These are phyloP conservation scores for Pichia sp. DNA, from an alignment of 1,139 yeast genomes.

Conservation along the genomic window DNA sequence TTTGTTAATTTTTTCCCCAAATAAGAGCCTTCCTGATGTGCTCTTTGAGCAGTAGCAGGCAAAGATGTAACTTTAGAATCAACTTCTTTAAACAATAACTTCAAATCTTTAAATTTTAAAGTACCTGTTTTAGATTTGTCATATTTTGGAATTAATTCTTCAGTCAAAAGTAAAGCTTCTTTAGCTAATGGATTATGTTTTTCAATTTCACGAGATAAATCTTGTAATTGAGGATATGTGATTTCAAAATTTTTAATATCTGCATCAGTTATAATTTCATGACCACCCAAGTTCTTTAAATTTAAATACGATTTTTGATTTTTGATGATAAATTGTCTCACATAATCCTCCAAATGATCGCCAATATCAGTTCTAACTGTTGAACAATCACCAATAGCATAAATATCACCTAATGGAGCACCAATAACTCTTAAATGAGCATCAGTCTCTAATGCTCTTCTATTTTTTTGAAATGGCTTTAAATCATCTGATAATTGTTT, in stretches of 20 bases:
- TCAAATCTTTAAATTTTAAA: constrained; percentile 43
- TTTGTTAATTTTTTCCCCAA: constrained; percentile 49
- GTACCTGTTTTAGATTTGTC: constrained; percentile 42
- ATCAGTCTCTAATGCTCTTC: constrained; percentile 60
- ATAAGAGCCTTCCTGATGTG: constrained; percentile 58
- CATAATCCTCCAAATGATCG: constrained; percentile 43
- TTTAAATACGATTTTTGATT: constrained; percentile 22
- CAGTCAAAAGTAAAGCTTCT: constrained; percentile 46
- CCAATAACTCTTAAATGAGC: constrained; percentile 58
- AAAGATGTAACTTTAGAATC: constrained; percentile 56
- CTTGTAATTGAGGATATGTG: constrained; percentile 40
- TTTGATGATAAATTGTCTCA: constrained; percentile 36
- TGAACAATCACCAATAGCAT: constrained; percentile 64
- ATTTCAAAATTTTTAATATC: constrained; percentile 38
- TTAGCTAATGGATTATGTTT: constrained; percentile 51
- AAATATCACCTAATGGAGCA: constrained; percentile 54
- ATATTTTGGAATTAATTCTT: constrained; percentile 44
- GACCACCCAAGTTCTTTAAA: constrained; percentile 17
- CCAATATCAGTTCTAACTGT: constrained; percentile 54
- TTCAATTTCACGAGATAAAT: constrained; percentile 40
- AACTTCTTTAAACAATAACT: constrained; percentile 42
- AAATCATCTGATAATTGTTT: constrained; percentile 40
- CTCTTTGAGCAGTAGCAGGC: constrained; percentile 67
- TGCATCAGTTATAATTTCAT: constrained; percentile 35
- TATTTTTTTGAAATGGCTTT: constrained; percentile 42